Evolutionary conservation across 176 grass and related monocot species (phyloP), one percentile per base, ranked within the genome.

Genomic region (Metroxylon sagu): DNA sequence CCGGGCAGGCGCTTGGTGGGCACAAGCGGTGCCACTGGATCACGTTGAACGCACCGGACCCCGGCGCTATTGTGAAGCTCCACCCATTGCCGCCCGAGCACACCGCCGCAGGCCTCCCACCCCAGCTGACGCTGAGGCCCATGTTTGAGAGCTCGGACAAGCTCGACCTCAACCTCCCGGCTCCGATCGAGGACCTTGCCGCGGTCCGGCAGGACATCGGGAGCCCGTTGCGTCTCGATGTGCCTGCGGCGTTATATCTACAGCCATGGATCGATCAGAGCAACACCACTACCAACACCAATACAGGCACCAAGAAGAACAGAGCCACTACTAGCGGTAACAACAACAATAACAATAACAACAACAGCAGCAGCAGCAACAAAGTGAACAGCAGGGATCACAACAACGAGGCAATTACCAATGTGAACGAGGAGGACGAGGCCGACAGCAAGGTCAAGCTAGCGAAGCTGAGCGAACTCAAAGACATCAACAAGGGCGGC

Each of bases 1-100:
- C 92, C 1, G 92, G 92, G 5, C 92, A 96, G 75, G 92, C 87
- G 19, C 83, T 96, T 18, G 92, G 92, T 51, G 87, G 83, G 7
- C 92, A 96, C 80, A 96, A 96, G 72, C 83, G 87, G 12, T 90
- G 86, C 43, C 92, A 96, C 74, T 91, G 92, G 87, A 71, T 96
- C 27, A 81, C 84, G 4, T 79, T 81, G 0, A 87, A 80, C 53
- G 62, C 61, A 1, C 56, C 71, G 2, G 75, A 90, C 18, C 26
- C 76, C 5, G 8, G 15, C 29, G 56, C 59, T 8, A 25, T 70
- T 21, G 60, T 59, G 48, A 69, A 56, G 53, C 56, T 82, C 64
- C 59, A 76, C 8, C n/a, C 78, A 2, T 28, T 82, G 1, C 52
- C 75, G 1, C 56, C 75, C 1, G 62, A 73, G 31, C 72, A 78